Base-by-base conservation (phyloP, 306 rosid genomes). In the Acmispon strigosus region DNA sequence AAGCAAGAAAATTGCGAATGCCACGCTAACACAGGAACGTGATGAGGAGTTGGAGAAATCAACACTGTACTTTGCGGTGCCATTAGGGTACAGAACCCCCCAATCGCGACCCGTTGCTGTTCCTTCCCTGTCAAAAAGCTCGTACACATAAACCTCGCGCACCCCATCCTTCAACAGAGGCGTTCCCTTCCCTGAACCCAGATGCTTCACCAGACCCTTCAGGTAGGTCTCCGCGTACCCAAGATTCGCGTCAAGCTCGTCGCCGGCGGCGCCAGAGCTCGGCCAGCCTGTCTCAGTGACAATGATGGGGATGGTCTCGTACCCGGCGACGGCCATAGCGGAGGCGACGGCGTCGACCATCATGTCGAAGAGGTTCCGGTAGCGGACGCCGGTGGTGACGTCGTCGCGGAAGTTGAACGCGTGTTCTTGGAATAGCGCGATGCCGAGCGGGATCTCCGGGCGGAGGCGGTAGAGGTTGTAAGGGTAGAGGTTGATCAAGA, bases 241-340 rank as follows among this genome's bases (percentile, higher is more conserved):
- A 11, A 69, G 24, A 62, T 90, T 88, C 0, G 95, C 96, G 12
- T 93, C 96, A 0, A 64, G 81, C 71, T 93, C 98, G 6, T 37
- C 14, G 1, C 64, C 67, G 45, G 67, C 62, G 44, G 67, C 64
- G 20, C 52, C 45, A 41, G 68, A 43, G 75, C 89, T 89, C 6
- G 96, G 98, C 98, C 98, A 93, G 11, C 97, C 97, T 0, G 98
- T 90, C 78, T 90, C 98, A 0, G 96, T 81, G 4, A 93, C 98
- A 0, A 90, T 22, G 2, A 93, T 7, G 2, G 92, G 96, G 1
- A 93, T 72, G 1, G 71, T 78, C 76, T 78, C 86, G 68, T 85
- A 75, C 0, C 97, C 98, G 0, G 85, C 83, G 50, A 83, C 74
- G 0, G 87, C 86, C 88, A 90, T 87, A 2, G 98, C 90, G 10